Conservation (phyloP, 1,284 basidiomycete species). For the Fereydounia khargensis region DNA sequence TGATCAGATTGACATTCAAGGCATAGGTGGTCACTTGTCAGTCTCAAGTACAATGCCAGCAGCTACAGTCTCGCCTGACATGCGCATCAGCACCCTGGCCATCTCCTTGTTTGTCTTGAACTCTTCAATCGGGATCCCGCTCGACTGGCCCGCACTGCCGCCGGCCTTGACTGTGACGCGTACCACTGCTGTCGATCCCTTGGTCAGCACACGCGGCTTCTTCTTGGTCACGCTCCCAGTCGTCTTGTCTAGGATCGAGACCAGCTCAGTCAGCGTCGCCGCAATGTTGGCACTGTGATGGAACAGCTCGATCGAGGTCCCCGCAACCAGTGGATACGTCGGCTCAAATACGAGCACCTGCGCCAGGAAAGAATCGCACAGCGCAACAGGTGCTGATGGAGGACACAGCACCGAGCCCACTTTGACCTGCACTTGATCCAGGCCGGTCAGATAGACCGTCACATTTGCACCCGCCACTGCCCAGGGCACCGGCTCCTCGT, state of each 20-base stretch:
- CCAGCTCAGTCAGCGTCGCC: conserved; percentile 76
- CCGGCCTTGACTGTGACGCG: conserved; percentile 63
- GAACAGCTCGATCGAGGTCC: conserved; percentile 78
- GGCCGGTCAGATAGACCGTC: conserved; percentile 76
- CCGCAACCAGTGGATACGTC: conserved; percentile 80
- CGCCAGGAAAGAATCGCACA: conserved; percentile 75
- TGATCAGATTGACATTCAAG: too few species aligned
- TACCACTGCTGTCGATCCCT: conserved; percentile 78
- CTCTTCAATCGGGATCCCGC: conserved; percentile 64
- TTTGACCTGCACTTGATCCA: conserved; percentile 79
- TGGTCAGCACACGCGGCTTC: conserved; percentile 77
- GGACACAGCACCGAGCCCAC: conserved; percentile 89
- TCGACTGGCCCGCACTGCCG: conserved; percentile 29
- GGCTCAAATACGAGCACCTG: conserved; percentile 93
- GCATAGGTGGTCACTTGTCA: too few species aligned
- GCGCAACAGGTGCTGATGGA: conserved; percentile 66
- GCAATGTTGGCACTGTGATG: conserved; percentile 91
- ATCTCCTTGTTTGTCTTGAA: conserved; percentile 92
- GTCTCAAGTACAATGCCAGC: conserved; percentile 66
- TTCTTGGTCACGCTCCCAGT: conserved; percentile 73
- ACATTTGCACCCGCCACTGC: conserved; percentile 86
- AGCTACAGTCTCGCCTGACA: conserved; percentile 89
- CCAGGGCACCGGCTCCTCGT: conserved; percentile 77
- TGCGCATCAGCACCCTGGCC: conserved; percentile 82
- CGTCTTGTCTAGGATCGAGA: conserved; percentile 73